Base-by-base conservation (phyloP, 805 yeast genomes). In the Helenozyma baotianmanensis region DNA sequence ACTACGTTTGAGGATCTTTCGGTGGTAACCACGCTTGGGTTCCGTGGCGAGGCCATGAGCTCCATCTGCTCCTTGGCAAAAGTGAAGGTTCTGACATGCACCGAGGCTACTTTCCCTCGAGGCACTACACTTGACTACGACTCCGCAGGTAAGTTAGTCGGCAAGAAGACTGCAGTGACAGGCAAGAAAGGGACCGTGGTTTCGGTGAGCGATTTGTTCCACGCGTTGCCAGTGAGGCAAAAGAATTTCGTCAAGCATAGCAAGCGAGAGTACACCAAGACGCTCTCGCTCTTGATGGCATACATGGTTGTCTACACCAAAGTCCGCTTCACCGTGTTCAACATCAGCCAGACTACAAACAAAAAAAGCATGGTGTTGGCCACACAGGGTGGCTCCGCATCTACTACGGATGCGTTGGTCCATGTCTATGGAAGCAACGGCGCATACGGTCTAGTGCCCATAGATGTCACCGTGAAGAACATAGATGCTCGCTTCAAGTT, bases 1-100 rank as follows among this genome's bases (percentile, higher is more conserved):
- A 31, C 55, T 0, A 45, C 49, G 2, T 83, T 80, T 51, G 76
- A 77, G 21, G 84, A 78, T 42, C 58, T 83, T 23, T 36, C 48
- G 4, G 12, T 31, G 5, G 74, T 82, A 3, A 43, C 47, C 4
- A 78, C 89, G 0, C 58, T 81, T 19, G 94, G 94, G 0, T 84
- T 84, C 48, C 66, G 94, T 56, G 94, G 94, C 17, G 92, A 84
- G 53, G 92, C 92, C 0, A 62, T 84, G 50, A 76, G 82, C 43
- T 80, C 90, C 0, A 48, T 84, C 8, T 78, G 86, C 48, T 69
- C 79, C 5, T 61, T 82, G 12, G 47, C 60, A 3, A 58, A 64
- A 6, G 53, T 82, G 6, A 44, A 49, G 6, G 64, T 83, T 1
- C 54, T 48, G 1, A 82, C 88, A 0, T 68, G 82, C 3, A 64